phyloP scores from a whole-genome alignment of 2,329 filamentous ascomycete genomes.

The Plectosphaerella sp. region DNA sequence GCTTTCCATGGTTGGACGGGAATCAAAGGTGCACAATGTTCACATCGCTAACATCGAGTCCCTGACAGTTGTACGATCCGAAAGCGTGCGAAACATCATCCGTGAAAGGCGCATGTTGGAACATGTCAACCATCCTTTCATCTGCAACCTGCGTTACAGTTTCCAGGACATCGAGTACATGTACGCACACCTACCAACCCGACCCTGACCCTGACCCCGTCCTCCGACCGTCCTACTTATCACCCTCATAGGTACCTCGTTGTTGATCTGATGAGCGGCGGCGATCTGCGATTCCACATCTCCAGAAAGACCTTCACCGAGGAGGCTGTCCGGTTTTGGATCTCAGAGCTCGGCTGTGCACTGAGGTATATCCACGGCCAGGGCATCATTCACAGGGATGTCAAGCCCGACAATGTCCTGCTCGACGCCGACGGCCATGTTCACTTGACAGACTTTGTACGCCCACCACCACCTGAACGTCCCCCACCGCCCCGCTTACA shows the following conservation, averaged over 20 bases:
- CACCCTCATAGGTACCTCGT: constrained; percentile 78
- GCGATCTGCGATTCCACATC: constrained; percentile 95
- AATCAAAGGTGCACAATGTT: not conserved
- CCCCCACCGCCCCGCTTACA: constrained; percentile 14
- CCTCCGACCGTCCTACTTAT: constrained; percentile 12
- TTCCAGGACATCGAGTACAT: constrained; percentile 99
- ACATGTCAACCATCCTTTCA: constrained; percentile 94
- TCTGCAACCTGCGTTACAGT: constrained; percentile 97
- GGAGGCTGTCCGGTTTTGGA: constrained; percentile 95
- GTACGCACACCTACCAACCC: constrained; percentile 45
- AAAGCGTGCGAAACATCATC: constrained; percentile 97
- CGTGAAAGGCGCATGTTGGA: constrained; percentile 97
- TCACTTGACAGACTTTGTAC: constrained; percentile 94
- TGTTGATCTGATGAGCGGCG: constrained; percentile 96
- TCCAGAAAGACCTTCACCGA: constrained; percentile 97
- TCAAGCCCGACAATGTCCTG: constrained; percentile 89
- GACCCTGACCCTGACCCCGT: not conserved
- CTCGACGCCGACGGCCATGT: constrained; percentile 89
- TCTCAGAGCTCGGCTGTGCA: constrained; percentile 88
- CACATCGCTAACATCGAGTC: constrained; percentile 10
- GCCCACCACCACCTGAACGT: constrained; percentile 25
- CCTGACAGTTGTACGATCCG: constrained; percentile 79
- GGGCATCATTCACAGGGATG: constrained; percentile 84
- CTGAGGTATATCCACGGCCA: constrained; percentile 81
- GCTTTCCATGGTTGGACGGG: not conserved